Evolutionary conservation across 2,329 filamentous ascomycete genomes (phyloP).

Genomic region (Cytospora piceicola): DNA sequence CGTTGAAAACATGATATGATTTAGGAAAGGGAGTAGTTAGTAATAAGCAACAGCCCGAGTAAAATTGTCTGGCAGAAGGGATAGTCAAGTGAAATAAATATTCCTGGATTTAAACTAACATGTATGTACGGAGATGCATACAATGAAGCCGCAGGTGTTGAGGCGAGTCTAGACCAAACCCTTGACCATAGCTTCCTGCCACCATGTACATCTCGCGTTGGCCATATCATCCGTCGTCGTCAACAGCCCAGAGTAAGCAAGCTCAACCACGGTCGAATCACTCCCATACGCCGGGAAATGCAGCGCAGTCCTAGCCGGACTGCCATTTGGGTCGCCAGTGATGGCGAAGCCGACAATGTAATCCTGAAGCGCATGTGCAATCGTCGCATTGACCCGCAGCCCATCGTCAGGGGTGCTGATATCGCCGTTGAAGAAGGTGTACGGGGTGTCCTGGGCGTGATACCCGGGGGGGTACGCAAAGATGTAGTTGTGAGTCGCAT

Average conservation of each 20-base stretch:
- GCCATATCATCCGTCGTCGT: constrained; percentile 35
- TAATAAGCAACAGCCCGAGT: too few relatives aligned
- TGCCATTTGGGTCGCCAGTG: constrained; percentile 39
- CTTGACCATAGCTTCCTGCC: constrained; percentile 38
- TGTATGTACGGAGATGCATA: neutral
- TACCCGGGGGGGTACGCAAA: constrained; percentile 57
- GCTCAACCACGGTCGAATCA: constrained; percentile 31
- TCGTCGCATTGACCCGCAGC: constrained; percentile 35
- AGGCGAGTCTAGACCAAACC: constrained; percentile 29
- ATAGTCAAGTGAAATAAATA: too few relatives aligned
- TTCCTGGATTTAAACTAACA: neutral
- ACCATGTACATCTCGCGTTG: constrained; percentile 41
- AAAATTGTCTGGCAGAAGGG: too few relatives aligned
- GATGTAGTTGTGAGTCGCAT: constrained; percentile 54
- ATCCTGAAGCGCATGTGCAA: constrained; percentile 42
- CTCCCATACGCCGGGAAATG: constrained; percentile 36
- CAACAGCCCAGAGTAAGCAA: constrained; percentile 30
- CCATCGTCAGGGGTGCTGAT: constrained; percentile 35
- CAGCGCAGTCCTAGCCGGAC: constrained; percentile 14
- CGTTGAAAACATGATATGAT: too few relatives aligned
- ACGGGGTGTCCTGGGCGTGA: constrained; percentile 56
- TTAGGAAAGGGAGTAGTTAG: too few relatives aligned
- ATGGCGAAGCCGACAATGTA: constrained; percentile 43
- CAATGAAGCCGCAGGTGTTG: neutral
- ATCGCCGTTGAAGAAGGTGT: constrained; percentile 55